Base-by-base conservation (phyloP, 371 early-diverging fungal species). In the Gilbertella persicaria region DNA sequence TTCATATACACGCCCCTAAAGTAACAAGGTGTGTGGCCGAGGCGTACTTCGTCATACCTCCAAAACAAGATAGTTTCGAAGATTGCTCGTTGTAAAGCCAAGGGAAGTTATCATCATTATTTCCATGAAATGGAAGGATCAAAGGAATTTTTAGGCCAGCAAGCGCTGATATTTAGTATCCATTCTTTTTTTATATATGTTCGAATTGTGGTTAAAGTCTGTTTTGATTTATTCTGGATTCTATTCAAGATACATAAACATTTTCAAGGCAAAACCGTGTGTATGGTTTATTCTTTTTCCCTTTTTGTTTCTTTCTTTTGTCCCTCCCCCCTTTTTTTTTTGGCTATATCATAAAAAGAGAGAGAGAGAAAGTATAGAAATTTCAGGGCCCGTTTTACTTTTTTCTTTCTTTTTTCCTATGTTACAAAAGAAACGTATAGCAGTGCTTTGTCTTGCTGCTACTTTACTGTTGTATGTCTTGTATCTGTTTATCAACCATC, bases 61-160 rank as follows among this genome's bases (percentile, higher is more conserved):
- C 57, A 35, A 19, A 26, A 36, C 41, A 21, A 40, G 25, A 25
- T n/a, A 26, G 8, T 46, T 21, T 24, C 25, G 60, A 45, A 54
- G 60, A 44, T 19, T 54, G 60, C 49, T 60, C 60, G 55, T 60
- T 45, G 29, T 49, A 44, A 17, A 57, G 63, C 63, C 57, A 40
- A 30, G 45, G 41, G 25, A 58, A 62, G 49, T 28, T 55, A 57
- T 62, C 63, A 62, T 62, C 63, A 62, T 62, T 53, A 62, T 62
- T 62, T 62, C 63, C 63, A 62, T 55, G 50, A 55, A 56, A 56
- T 62, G 63, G 63, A 62, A 62, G 63, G 63, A 62, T 62, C 63
- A 44, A 57, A 48, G 53, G 13, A 24, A 5, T n/a, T 17, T 25
- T 24, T 46, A 8, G 38, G n/a, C 16, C n/a, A n/a, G 16, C 7